Base-by-base conservation (phyloP, 164 flowering plant genomes). In the Aristolochia contorta region DNA sequence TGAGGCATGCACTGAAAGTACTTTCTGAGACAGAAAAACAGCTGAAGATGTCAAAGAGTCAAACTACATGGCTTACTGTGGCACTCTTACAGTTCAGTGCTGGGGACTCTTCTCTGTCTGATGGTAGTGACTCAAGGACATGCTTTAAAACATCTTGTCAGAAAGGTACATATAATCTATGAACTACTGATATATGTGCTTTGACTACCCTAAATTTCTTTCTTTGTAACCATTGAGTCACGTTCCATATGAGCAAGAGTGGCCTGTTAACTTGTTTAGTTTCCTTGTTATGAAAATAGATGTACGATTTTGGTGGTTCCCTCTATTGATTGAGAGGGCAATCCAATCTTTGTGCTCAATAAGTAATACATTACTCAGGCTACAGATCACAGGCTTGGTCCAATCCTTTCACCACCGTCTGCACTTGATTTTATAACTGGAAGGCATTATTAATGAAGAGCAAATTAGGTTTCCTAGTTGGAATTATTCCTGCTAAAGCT, bases 21-120 rank as follows among this genome's bases (percentile, higher is more conserved):
- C 90, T 93, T 41, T 86, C 97, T 33, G 96, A 89, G 54, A 72
- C 92, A 15, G 98, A 93, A 77, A 87, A 89, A 65, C 97, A 93
- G 65, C 67, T 89, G 73, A 79, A 96, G 69, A 68, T 78, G 60
- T 83, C 94, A 18, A 93, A 81, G 65, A 82, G 84, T 65, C 97
- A 87, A 70, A 79, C 80, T 12, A 93, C 97, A 12, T 93, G 98
- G 98, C 91, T 93, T 16, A 93, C 92, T 27, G 98, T 77, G 47
- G 96, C 97, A 30, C 87, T 93, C 16, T 70, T 93, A 56, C 98
- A 93, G 74, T 77, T 93, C 20, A 80, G 87, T 70, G 74, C 83
- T 41, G 60, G 63, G 30, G 89, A 82, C 23, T 65, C 74, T 46
- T 69, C 77, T 52, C 58, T 65, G 54, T 12, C 62, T n/a, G 83